A percentile compares a stretch with the other conserved stretches of the same genome.
phyloP scores from a whole-genome alignment of 1,284 basidiomycete species.

The Papiliotrema laurentii region DNA sequence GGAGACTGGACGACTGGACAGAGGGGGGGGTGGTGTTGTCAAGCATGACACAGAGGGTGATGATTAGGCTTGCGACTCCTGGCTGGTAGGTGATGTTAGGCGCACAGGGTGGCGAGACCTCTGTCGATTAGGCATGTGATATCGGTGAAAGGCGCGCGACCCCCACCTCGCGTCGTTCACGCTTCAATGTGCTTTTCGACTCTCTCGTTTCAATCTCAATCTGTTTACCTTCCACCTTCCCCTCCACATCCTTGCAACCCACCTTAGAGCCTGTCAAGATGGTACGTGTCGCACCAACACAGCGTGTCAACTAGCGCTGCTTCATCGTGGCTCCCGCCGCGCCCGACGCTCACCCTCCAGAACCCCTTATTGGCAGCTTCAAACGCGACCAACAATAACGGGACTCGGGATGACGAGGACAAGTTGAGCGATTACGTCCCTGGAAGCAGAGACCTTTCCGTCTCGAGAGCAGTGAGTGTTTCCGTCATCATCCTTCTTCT shows the following conservation, averaged over 20 bases:
- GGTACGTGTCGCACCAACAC: not conserved
- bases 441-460: slow-evolving; percentile 40
- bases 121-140: not conserved
- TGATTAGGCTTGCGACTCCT: too few species aligned
- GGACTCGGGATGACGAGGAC: slow-evolving; percentile 34
- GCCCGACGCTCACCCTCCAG: too few species aligned
- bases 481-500: not conserved
- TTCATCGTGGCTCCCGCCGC: too few species aligned
- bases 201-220: too few species aligned
- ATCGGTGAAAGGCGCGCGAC: too few species aligned
- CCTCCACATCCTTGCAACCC: not conserved
- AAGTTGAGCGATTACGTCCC: slow-evolving; percentile 47
- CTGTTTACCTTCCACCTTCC: not conserved
- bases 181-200: too few species aligned
- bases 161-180: too few species aligned
- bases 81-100: too few species aligned
- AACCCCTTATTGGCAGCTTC: slow-evolving; percentile 44
- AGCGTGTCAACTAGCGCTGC: slow-evolving; percentile 2
- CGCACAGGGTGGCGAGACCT: too few species aligned
- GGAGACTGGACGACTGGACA: too few species aligned
- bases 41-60: too few species aligned
- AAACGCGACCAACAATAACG: slow-evolving; percentile 21
- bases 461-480: slow-evolving; percentile 41
- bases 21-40: too few species aligned
- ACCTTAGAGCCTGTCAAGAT: not conserved